Percentiles rank a stretch among this genome's conserved stretches.
These are phyloP conservation scores for Rugosomyces carneus DNA, from an alignment of 1,284 basidiomycete species.

Conservation along the genomic window DNA sequence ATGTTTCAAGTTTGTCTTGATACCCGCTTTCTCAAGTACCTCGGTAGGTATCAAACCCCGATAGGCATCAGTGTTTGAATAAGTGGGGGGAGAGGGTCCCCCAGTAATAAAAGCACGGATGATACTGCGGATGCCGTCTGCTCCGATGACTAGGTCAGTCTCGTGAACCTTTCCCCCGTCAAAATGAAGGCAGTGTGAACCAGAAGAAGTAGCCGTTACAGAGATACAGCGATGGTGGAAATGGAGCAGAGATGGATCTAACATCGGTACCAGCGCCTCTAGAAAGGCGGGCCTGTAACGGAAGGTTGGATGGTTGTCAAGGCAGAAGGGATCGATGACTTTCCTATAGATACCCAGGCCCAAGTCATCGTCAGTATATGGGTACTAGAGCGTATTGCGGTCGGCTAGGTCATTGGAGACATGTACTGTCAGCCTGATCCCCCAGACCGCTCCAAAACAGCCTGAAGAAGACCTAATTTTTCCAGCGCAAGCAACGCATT, in stretches of 20 bases:
- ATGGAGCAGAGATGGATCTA: conserved; percentile 36
- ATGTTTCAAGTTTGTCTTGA: conserved; percentile 32
- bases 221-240: conserved; percentile 46
- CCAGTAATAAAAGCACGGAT: conserved; percentile 31
- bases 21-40: conserved; percentile 31
- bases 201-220: conserved; percentile 23
- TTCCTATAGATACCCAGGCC: conserved; percentile 40
- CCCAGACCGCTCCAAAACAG: conserved; percentile 31
- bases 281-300: conserved; percentile 41
- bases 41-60: conserved; percentile 38
- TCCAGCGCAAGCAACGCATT: conserved; percentile 43
- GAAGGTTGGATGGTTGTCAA: background rate
- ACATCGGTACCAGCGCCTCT: conserved; percentile 38
- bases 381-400: too few relatives aligned
- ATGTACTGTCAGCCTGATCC: too few relatives aligned
- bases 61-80: conserved; percentile 41
- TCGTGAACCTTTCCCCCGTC: conserved; percentile 39
- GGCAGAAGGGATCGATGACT: conserved; percentile 2
- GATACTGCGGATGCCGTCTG: conserved; percentile 47
- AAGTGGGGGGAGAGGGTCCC: conserved; percentile 25
- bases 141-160: conserved; percentile 47
- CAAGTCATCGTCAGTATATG: conserved; percentile 26
- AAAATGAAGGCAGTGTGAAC: conserved; percentile 31
- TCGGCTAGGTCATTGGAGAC: too few relatives aligned
- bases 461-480: conserved; percentile 37